These are phyloP conservation scores for Clarireedia paspali DNA, from an alignment of 2,329 filamentous ascomycete species.

Conservation along the genomic window DNA sequence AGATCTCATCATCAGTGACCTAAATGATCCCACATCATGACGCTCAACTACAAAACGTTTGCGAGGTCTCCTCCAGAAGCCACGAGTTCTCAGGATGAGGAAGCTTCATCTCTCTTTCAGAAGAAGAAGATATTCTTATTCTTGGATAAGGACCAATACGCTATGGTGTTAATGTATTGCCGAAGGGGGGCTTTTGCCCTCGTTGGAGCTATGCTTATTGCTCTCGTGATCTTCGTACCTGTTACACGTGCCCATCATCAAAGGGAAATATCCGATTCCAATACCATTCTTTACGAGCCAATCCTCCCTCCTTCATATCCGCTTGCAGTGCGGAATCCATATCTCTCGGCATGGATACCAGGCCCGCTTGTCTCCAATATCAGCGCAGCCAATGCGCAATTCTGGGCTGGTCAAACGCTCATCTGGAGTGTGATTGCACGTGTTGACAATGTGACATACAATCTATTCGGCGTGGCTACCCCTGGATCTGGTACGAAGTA, in stretches of 20 bases:
- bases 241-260: not conserved
- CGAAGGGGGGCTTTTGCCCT: not conserved
- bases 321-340: conserved; percentile 6
- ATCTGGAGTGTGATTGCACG: conserved; percentile 30
- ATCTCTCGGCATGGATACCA: conserved; percentile 29
- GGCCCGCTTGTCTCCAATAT: conserved; percentile 22
- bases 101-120: not conserved
- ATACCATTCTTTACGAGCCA: not conserved
- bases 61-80: not conserved
- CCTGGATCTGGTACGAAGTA: conserved; percentile 15
- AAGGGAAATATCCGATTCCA: not conserved
- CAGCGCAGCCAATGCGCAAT: conserved; percentile 25
- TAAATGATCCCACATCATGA: not conserved
- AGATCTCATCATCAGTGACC: not conserved
- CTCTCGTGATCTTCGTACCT: not conserved
- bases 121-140: not conserved
- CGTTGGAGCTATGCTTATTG: not conserved
- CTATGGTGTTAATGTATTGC: not conserved
- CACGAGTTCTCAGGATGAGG: not conserved
- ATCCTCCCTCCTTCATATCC: conserved; percentile 7
- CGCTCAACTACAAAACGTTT: not conserved
- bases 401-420: conserved; percentile 29
- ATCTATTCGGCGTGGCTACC: conserved; percentile 26
- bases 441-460: conserved; percentile 27
- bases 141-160: not conserved